Evolutionary conservation across 2,329 filamentous ascomycete species (phyloP), one percentile per base, ranked within the genome.

Genomic region (Periconia digitata): DNA sequence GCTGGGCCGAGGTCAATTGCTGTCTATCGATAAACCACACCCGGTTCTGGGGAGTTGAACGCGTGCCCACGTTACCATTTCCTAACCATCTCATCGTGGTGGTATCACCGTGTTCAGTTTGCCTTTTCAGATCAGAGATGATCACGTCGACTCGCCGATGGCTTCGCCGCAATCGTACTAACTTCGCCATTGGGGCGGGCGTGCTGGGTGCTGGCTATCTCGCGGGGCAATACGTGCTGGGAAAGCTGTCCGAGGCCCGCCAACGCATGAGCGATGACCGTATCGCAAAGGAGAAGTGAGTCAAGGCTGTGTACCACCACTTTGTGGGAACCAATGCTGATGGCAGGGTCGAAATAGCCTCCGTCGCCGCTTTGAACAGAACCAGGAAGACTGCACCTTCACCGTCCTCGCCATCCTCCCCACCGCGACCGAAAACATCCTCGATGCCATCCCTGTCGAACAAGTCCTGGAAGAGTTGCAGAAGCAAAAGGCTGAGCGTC

Each of bases 301-400:
- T 64, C 8, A 40, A 6, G 13, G 13, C 13, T 20, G 6, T 8
- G 17, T 13, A 15, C 23, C 29, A 39, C 22, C 6, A 15, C 12
- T 8, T 15, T 10, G 8, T 35, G 23, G 27, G 8, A 29, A 13
- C 15, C 34, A 34, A 46, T 50, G 32, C 53, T 53, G 42, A 47
- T 18, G 17, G 17, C 43, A 10, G 27, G 27, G 5, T 32, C 8
- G 27, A 3, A n/a, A 24, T 63, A 97, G 92, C 73, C 83, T 99
- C 53, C 91, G 92, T 43, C 88, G 94, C 50, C 89, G 94, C 66
- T 99, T 99, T 75, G 90, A 97, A 72, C 94, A 99, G 74, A 99
- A 99, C 72, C 94, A 99, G 71, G 92, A 96, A 70, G 94, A 99
- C 74, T 99, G 94, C 75, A 96, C 92, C 40, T 96, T 95, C 70